Evolutionary conservation across 2,329 filamentous ascomycete species (phyloP), one percentile per base, ranked within the genome.

Genomic region (Exserohilum turcica): DNA sequence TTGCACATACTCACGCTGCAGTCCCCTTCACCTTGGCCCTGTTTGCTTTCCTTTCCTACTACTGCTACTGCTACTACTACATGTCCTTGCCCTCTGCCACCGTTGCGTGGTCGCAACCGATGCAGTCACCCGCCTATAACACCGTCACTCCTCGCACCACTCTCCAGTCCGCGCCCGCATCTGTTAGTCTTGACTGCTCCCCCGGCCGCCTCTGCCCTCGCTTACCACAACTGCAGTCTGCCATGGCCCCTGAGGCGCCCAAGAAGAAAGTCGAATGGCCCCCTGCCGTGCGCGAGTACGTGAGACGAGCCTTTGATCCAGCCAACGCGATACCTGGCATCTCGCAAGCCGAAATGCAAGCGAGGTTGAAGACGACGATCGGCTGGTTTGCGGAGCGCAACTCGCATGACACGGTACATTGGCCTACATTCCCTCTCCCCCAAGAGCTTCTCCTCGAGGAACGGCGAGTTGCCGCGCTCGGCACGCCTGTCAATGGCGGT

Each of bases 361-460:
- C 81, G 55, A 95, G 92, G 70, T 80, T 99, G 59, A 96, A 93
- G 76, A 79, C 87, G 56, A 88, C 92, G 63, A 97, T 99, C 72
- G 90, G 88, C 56, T 82, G 86, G 48, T 91, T 91, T 59, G 92
- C 91, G 62, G 88, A 93, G 65, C 84, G 79, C 64, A 84, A 88
- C 62, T 83, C 83, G 49, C 83, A 97, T 69, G 81, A 88, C 70
- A 82, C 81, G 21, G 86, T 90, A 72, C 84, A 97, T 78, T 99
- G 94, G 94, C 84, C 89, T 59, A 82, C 78, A 21, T 84, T 95
- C 79, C 90, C 90, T 36, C 80, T 97, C 12, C 94, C 94, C 5
- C 93, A 97, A 75, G 81, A 90, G 58, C 81, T 97, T 75, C 87
- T 97, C 58, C 84, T 84, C 71, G 83, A 84, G 63, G 90, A 92